A percentile compares a stretch with the other conserved stretches of the same genome.
Conservation (phyloP, 2,329 filamentous ascomycete genomes). For the Ampelomyces quisqualis region DNA sequence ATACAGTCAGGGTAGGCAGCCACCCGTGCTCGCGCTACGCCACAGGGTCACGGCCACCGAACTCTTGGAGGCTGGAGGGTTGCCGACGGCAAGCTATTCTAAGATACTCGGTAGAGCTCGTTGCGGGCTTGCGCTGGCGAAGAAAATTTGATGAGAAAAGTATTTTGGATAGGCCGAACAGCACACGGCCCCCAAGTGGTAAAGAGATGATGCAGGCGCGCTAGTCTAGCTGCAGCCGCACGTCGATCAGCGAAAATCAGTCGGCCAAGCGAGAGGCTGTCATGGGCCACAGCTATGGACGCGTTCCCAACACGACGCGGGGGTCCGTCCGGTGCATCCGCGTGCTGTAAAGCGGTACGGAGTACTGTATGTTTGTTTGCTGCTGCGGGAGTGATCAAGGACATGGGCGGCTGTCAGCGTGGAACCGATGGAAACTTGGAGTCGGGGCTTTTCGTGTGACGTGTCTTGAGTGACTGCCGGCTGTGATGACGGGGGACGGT, state of each 20-base stretch:
- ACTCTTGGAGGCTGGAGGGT: too few species aligned
- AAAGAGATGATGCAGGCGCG: slow-evolving; percentile 6
- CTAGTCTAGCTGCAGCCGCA: slow-evolving; percentile 34
- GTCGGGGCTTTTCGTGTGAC: slow-evolving; percentile 1
- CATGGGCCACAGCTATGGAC: too few species aligned
- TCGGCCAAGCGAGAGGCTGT: slow-evolving; percentile 27
- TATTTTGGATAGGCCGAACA: neutral
- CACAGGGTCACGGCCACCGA: neutral
- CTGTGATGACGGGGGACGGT: slow-evolving; percentile 1
- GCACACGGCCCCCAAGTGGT: slow-evolving; percentile 3
- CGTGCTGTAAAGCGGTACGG: slow-evolving; percentile 6
- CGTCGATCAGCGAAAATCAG: slow-evolving; percentile 37
- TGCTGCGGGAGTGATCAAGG: slow-evolving; percentile 14
- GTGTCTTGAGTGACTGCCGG: slow-evolving; percentile 4
- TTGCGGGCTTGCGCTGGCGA: too few species aligned
- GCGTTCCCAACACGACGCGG: slow-evolving; percentile 21
- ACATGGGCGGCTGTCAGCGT: slow-evolving; percentile 19
- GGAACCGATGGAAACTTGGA: neutral
- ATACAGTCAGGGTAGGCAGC: neutral
- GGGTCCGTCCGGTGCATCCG: slow-evolving; percentile 23
- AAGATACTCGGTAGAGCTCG: too few species aligned
- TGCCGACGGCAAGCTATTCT: too few species aligned
- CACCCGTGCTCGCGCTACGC: neutral
- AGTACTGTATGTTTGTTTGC: slow-evolving; percentile 16
- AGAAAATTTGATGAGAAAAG: too few species aligned